Conservation (phyloP, 805 yeast species). For the Saturnispora sekii region DNA sequence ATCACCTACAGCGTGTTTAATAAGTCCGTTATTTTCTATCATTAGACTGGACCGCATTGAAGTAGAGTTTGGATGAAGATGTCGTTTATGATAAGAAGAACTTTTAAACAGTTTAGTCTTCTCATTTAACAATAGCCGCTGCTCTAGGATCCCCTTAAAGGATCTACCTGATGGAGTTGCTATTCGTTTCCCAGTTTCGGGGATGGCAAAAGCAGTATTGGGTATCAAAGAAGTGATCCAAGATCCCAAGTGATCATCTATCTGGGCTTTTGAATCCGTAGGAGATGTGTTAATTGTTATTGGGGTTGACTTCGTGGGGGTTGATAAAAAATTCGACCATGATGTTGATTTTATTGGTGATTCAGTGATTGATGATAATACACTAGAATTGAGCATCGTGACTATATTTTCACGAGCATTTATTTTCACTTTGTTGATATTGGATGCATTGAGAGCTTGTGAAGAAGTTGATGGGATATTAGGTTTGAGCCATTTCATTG, state of each 20-base stretch:
- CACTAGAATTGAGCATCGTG: conserved; percentile 10
- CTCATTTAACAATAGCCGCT: background rate
- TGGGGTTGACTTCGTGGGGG: conserved; percentile 8
- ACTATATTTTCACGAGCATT: conserved; percentile 13
- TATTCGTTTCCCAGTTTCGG: conserved; percentile 26
- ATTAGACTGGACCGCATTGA: conserved; percentile 27
- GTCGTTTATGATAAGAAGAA: background rate
- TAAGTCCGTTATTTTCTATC: conserved; percentile 33
- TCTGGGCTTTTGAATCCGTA: background rate
- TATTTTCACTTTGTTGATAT: background rate
- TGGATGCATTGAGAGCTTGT: background rate
- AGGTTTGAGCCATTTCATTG: conserved; percentile 26
- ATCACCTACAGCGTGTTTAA: conserved; percentile 34
- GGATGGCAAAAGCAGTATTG: conserved; percentile 21
- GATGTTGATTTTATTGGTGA: conserved; percentile 4
- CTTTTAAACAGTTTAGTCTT: background rate
- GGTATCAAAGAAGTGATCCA: conserved; percentile 26
- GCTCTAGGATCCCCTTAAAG: background rate
- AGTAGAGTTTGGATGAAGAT: background rate
- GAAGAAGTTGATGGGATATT: conserved; percentile 17
- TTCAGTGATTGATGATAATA: conserved; percentile 1
- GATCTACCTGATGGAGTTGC: conserved; percentile 18
- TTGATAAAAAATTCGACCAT: conserved; percentile 1
- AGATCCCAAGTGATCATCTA: conserved; percentile 6
- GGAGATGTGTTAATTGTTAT: conserved; percentile 1